Conservation (phyloP, 352 stramenopile genomes). For the Globisporangium alternatum region DNA sequence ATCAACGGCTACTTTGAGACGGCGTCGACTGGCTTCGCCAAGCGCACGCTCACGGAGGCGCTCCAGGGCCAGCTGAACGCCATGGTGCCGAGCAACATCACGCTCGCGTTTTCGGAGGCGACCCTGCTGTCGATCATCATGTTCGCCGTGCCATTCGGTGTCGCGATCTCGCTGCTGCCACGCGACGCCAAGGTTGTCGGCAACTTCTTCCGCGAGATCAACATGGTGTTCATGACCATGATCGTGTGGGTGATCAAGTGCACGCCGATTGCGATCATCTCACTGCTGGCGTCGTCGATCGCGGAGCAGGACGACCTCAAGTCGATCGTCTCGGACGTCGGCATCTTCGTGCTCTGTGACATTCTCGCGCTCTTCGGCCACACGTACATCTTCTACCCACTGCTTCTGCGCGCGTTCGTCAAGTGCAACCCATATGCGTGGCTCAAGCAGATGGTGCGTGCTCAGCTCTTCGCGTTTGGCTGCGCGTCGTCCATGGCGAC, state of each 20-base stretch:
- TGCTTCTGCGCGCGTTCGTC: slow-evolving; percentile 19
- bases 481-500: slow-evolving; percentile 77
- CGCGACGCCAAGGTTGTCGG: slow-evolving; percentile 12
- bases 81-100: slow-evolving; percentile 42
- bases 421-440: slow-evolving; percentile 35
- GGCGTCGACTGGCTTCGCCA: slow-evolving; percentile 9
- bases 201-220: slow-evolving; percentile 37
- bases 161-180: slow-evolving; percentile 21
- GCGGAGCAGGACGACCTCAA: slow-evolving; percentile 17
- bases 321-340: neutral
- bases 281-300: slow-evolving; percentile 34
- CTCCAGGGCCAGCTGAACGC: slow-evolving; percentile 30
- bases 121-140: slow-evolving; percentile 42
- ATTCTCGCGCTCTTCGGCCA: slow-evolving; percentile 18
- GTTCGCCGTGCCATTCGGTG: slow-evolving; percentile 41
- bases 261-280: slow-evolving; percentile 38
- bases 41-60: slow-evolving; percentile 24
- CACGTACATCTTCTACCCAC: slow-evolving; percentile 23
- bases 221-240: slow-evolving; percentile 42
- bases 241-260: slow-evolving; percentile 43
- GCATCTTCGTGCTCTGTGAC: slow-evolving; percentile 14
- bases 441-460: slow-evolving; percentile 39
- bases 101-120: slow-evolving; percentile 30
- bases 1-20: slow-evolving; percentile 29
- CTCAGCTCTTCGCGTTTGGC: slow-evolving; percentile 69